Conservation (phyloP, 169 alveolate genomes). For the Blepharisma undulans region DNA sequence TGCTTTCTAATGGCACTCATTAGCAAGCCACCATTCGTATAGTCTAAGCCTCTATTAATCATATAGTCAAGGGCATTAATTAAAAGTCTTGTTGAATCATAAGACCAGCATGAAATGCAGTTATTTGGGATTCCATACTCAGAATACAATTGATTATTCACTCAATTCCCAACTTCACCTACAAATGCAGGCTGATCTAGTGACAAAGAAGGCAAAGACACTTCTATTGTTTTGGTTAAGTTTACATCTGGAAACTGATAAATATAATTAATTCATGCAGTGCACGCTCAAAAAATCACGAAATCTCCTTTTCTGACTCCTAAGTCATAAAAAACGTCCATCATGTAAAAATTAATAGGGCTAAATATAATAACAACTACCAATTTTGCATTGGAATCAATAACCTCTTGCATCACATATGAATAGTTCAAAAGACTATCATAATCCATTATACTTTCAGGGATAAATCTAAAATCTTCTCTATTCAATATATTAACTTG, state of each 20-base stretch:
- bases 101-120: background rate
- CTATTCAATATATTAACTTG: background rate
- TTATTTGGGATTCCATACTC: background rate
- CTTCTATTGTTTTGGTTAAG: background rate
- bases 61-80: background rate
- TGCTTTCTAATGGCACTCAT: background rate
- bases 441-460: background rate
- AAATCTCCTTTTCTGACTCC: slow-evolving; percentile 34
- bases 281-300: background rate
- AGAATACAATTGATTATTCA: background rate
- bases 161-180: background rate
- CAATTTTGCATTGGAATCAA: background rate
- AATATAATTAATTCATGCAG: background rate
- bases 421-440: background rate
- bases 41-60: slow-evolving; percentile 7
- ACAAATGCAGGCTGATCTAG: background rate
- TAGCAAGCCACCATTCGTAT: background rate
- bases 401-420: background rate
- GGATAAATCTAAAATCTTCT: background rate
- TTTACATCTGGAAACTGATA: background rate
- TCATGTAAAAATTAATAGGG: background rate
- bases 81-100: background rate
- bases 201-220: background rate
- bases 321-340: slow-evolving; percentile 11
- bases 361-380: background rate